Conservation (phyloP, 2,329 filamentous ascomycete genomes). For the Raffaelea ambrosiae region DNA sequence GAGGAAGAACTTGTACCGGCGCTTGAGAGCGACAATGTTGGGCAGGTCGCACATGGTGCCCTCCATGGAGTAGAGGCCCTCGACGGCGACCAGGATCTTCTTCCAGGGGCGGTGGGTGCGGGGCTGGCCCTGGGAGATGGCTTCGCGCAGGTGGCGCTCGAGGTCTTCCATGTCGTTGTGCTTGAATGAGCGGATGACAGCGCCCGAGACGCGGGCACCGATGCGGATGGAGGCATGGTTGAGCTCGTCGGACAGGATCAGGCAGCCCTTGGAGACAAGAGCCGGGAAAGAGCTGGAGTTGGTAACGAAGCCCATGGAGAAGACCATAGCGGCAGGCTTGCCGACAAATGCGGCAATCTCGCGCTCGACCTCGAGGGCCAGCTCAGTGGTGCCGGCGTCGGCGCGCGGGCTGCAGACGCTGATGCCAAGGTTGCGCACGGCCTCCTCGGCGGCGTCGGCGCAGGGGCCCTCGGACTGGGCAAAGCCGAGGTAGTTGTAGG, state of each 20-base stretch:
- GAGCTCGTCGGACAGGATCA: conserved; percentile 93
- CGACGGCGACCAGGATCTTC: conserved; percentile 94
- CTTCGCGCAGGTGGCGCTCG: conserved; percentile 78
- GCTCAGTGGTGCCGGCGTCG: conserved; percentile 79
- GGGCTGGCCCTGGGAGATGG: conserved; percentile 92
- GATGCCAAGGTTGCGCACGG: conserved; percentile 77
- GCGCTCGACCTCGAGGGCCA: conserved; percentile 82
- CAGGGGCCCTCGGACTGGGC: conserved; percentile 96
- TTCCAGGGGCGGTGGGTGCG: conserved; percentile 99
- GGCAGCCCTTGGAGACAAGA: conserved; percentile 81
- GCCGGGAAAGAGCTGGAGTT: conserved; percentile 91
- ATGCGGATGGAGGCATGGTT: conserved; percentile 98
- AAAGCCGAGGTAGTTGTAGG: conserved; percentile 98
- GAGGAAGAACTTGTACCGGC: conserved; percentile 93
- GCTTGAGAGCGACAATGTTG: conserved; percentile 76
- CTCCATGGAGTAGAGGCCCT: conserved; percentile 98
- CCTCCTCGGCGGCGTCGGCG: conserved; percentile 83
- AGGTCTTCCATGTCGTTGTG: conserved; percentile 93
- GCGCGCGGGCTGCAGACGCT: conserved; percentile 71
- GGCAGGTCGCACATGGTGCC: conserved; percentile 98
- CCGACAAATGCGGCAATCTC: conserved; percentile 86
- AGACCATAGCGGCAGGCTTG: conserved; percentile 91
- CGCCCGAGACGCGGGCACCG: conserved; percentile 85
- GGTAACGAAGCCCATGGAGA: conserved; percentile 98
- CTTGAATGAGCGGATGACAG: conserved; percentile 93